Evolutionary conservation across 305 asterid species (phyloP), one percentile per base, ranked within the genome.

Genomic region (Fraxinus xanthoxyloides): DNA sequence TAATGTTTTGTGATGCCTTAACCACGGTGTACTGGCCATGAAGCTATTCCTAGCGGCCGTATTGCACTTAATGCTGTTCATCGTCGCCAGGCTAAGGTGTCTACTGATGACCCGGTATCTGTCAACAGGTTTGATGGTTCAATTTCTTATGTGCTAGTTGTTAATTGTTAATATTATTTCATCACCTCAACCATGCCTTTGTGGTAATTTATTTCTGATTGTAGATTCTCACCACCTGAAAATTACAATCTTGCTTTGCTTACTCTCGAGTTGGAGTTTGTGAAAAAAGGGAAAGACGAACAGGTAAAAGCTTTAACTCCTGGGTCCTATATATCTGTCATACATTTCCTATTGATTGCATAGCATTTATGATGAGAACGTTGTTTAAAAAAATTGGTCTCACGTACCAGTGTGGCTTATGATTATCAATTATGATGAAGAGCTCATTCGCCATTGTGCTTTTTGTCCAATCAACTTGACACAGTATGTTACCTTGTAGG

Each of bases 191-290:
- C 21, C 4, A 30, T 67, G 79, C 38, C 76, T 79, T 73, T 12
- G 78, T 84, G 83, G 82, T 78, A n/a, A 46, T 82, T 36, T 65
- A 21, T 77, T 87, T 65, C 67, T 2, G 77, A 38, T 4, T 56
- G 76, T 86, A 97, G 99, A 82, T 97, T 92, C 81, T 61, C 81
- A 72, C 99, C 97, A 70, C 98, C 99, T 24, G 99, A 97, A 77
- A 74, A 88, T 87, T 93, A 91, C 86, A 91, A 90, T 84, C 91
- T 93, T 65, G 95, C 98, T 28, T 82, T 97, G 90, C 92, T 97
- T 61, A 91, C 93, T 35, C 89, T 97, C 17, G 99, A 97, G 82
- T 89, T 97, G 93, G 99, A 97, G 92, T 97, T 94, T 88, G 95
- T 97, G 79, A 94, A 92, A 92, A 97, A 89, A 84, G 85, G 97